Conservation (phyloP, 2,329 filamentous ascomycete genomes). For the Metarhizium anisopliae region DNA sequence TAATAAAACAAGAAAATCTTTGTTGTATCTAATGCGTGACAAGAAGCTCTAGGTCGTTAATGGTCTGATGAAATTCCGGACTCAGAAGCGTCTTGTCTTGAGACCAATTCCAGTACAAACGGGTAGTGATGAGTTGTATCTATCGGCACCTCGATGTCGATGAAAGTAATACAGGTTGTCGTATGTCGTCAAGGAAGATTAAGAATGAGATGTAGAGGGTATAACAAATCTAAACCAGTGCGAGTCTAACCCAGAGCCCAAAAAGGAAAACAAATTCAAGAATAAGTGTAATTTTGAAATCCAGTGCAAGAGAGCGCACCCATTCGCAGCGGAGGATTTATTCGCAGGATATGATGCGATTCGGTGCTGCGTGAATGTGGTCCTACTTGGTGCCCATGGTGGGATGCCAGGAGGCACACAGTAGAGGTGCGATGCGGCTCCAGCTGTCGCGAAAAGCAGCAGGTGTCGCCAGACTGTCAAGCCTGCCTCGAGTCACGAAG, state of each 20-base stretch:
- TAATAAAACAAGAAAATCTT: constrained; percentile 12
- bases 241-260: constrained; percentile 28
- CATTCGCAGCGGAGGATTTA: constrained; percentile 16
- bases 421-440: neutral
- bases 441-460: constrained; percentile 3
- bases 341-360: constrained; percentile 1
- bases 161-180: constrained; percentile 11
- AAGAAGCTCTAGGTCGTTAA: constrained; percentile 19
- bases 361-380: constrained; percentile 9
- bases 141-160: constrained; percentile 13
- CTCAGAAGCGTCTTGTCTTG: neutral
- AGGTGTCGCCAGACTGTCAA: constrained; percentile 2
- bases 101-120: neutral
- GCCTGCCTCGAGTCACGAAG: neutral
- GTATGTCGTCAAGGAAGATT: constrained; percentile 8
- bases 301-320: constrained; percentile 8
- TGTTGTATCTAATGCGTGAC: constrained; percentile 19
- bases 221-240: constrained; percentile 28
- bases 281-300: constrained; percentile 3
- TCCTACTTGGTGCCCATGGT: constrained; percentile 12
- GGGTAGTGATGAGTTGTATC: neutral
- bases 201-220: constrained; percentile 12
- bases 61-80: neutral
- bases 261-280: constrained; percentile 13
- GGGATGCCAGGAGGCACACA: constrained; percentile 5